A percentile compares a stretch with the other conserved stretches of the same genome.
Evolutionary conservation across 2,329 filamentous ascomycete species (phyloP).

Genomic region (Calonectria honghensis): DNA sequence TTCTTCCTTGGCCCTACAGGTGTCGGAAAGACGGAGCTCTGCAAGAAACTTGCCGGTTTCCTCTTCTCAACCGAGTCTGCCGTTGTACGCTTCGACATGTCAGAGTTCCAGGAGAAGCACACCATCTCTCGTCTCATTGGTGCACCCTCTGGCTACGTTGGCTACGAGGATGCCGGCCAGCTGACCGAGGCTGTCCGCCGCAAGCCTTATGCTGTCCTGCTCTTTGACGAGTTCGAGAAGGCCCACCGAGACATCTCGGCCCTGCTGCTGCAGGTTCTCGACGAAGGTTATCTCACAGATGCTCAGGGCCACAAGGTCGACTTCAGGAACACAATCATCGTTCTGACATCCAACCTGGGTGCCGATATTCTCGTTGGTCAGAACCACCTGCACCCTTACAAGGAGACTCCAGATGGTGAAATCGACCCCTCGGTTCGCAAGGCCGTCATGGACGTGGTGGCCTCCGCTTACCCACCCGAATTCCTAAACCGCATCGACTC

Average conservation of each 20-base stretch:
- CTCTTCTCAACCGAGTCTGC: slow-evolving; percentile 94
- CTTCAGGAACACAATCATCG: slow-evolving; percentile 97
- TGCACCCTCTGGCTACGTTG: slow-evolving; percentile 94
- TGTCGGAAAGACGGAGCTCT: slow-evolving; percentile 97
- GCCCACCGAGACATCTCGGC: slow-evolving; percentile 96
- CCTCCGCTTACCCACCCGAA: slow-evolving; percentile 86
- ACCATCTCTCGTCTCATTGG: slow-evolving; percentile 95
- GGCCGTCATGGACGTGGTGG: slow-evolving; percentile 92
- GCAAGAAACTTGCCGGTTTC: slow-evolving; percentile 95
- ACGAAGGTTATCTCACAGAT: slow-evolving; percentile 97
- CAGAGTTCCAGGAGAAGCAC: slow-evolving; percentile 97
- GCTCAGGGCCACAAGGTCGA: slow-evolving; percentile 97
- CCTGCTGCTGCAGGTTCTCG: slow-evolving; percentile 92
- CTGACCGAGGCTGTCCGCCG: slow-evolving; percentile 95
- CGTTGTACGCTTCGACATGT: slow-evolving; percentile 97
- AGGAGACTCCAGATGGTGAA: slow-evolving; percentile 77
- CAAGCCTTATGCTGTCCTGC: slow-evolving; percentile 94
- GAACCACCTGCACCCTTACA: slow-evolving; percentile 78
- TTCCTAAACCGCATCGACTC: slow-evolving; percentile 98
- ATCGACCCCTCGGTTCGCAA: slow-evolving; percentile 84
- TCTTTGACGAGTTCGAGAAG: slow-evolving; percentile 99
- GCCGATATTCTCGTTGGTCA: slow-evolving; percentile 91
- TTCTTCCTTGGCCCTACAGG: slow-evolving; percentile 99
- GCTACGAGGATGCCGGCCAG: slow-evolving; percentile 97
- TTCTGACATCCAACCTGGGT: slow-evolving; percentile 95